These are phyloP conservation scores for Pythium sp. DNA, from an alignment of 352 stramenopile genomes.

Conservation along the genomic window DNA sequence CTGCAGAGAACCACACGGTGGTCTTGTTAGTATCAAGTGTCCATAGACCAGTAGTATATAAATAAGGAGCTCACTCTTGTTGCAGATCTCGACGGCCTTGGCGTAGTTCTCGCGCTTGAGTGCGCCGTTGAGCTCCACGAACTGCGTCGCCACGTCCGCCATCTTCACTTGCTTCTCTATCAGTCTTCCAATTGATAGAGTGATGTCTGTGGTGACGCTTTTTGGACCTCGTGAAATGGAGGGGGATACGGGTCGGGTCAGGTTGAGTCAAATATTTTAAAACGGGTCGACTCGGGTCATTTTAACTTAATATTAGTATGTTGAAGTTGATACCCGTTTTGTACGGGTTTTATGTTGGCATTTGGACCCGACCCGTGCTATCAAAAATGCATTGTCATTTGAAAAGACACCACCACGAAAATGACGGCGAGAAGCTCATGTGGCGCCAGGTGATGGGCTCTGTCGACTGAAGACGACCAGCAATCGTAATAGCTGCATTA, in stretches of 20 bases:
- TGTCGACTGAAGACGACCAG: conserved; percentile 3
- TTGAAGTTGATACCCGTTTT: background rate
- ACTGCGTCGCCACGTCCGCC: conserved; percentile 46
- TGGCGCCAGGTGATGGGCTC: background rate
- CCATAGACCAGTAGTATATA: background rate
- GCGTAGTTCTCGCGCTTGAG: conserved; percentile 79
- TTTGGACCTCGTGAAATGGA: background rate
- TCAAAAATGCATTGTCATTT: background rate
- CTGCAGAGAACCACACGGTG: conserved; percentile 25
- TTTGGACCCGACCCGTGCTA: background rate
- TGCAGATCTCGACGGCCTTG: conserved; percentile 80
- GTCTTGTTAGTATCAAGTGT: background rate
- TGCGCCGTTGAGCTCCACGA: conserved; percentile 72
- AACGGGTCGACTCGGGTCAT: background rate
- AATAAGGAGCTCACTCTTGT: conserved; percentile 61
- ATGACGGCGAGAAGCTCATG: conserved; percentile 3
- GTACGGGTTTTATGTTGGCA: background rate
- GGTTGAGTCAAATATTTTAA: background rate
- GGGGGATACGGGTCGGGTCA: conserved; percentile 1
- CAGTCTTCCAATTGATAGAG: background rate
- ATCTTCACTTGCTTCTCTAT: conserved; percentile 5
- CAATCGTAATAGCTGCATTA: background rate
- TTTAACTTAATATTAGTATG: background rate
- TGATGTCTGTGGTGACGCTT: conserved; percentile 1
- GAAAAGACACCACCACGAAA: conserved; percentile 10